Evolutionary conservation across 192 early-diverging fungal genomes (phyloP).

Genomic region (Dimargaris verticillata): DNA sequence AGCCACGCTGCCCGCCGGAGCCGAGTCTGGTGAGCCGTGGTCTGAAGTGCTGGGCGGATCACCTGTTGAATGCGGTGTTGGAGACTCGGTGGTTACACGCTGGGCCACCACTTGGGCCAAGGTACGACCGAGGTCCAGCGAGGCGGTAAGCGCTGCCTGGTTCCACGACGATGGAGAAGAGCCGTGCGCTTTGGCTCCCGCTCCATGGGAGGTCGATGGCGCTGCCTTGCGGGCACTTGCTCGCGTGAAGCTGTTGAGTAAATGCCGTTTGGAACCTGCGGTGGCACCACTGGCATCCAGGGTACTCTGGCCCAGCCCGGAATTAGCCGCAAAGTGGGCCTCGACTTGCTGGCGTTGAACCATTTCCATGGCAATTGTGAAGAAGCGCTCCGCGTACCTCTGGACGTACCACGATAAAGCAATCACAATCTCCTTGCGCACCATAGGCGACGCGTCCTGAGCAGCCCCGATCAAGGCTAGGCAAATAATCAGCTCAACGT

Average conservation of each 20-base stretch:
- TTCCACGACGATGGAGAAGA: not conserved
- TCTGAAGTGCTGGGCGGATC: not conserved
- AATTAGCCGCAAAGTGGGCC: not conserved
- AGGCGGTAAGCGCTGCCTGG: not conserved
- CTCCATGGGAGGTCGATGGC: no score
- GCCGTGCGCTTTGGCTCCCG: no score
- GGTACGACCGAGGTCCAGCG: not conserved
- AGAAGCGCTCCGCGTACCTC: constrained; percentile 36
- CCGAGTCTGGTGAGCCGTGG: not conserved
- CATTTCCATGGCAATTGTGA: constrained; percentile 40
- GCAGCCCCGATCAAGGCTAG: constrained; percentile 39
- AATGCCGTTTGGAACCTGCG: constrained; percentile 15
- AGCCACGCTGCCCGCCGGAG: no score
- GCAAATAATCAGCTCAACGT: constrained; percentile 49
- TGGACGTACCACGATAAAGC: constrained; percentile 48
- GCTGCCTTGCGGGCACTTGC: not conserved
- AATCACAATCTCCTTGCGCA: constrained; percentile 62
- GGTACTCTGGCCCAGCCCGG: constrained; percentile 10
- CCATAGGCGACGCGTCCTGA: constrained; percentile 63
- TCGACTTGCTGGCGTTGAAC: constrained; percentile 20
- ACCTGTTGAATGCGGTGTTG: not conserved
- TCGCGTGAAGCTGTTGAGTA: constrained; percentile 18
- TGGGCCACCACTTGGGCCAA: not conserved
- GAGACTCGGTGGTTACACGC: not conserved
- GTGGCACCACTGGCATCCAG: constrained; percentile 16